Evolutionary conservation across 441 rosid genomes (phyloP).

Genomic region (Croton laevigatus): DNA sequence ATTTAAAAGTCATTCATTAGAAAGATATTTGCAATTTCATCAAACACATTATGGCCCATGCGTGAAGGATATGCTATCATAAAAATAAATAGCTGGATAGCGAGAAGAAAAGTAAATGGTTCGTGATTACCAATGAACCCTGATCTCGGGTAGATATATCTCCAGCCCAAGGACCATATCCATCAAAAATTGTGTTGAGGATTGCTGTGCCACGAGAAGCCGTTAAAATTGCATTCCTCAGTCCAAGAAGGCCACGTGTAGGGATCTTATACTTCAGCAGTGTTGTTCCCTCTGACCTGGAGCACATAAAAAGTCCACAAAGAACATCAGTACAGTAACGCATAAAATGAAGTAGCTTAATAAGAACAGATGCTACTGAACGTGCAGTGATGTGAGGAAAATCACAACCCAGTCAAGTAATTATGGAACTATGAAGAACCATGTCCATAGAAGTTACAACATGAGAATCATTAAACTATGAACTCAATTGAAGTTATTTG

Average conservation of each 20-base stretch:
- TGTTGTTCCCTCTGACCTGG: conserved; percentile 83
- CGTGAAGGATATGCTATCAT: background rate
- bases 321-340: conserved; percentile 16
- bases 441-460: background rate
- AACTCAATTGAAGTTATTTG: background rate
- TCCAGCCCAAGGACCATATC: conserved; percentile 94
- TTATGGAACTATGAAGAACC: background rate
- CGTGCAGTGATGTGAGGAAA: conserved; percentile 3
- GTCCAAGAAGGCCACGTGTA: conserved; percentile 96
- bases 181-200: conserved; percentile 85
- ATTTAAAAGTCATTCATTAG: background rate
- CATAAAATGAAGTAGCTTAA: conserved; percentile 8
- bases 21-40: background rate
- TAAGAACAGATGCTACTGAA: background rate
- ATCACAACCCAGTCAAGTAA: conserved; percentile 5
- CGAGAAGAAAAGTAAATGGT: background rate
- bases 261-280: conserved; percentile 82
- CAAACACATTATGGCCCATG: background rate
- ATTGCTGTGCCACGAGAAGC: conserved; percentile 98
- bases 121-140: conserved; percentile 79
- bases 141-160: conserved; percentile 81
- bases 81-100: background rate
- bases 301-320: conserved; percentile 21
- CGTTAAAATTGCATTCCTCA: conserved; percentile 94
- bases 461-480: background rate